Evolutionary conservation across 768 basidiomycete genomes (phyloP).

Genomic region (Leucogyrophana mollusca): DNA sequence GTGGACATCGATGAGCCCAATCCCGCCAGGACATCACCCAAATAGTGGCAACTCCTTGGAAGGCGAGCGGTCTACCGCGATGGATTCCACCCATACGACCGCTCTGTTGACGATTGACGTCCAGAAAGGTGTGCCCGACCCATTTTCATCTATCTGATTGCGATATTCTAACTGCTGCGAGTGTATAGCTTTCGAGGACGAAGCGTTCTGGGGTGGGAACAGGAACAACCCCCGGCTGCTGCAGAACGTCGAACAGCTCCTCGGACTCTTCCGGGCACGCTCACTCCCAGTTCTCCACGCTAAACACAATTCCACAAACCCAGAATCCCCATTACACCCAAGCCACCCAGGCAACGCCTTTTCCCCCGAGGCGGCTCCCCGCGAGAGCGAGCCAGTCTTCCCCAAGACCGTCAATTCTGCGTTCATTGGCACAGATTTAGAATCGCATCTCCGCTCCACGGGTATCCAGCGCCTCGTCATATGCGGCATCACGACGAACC

Average conservation of each 20-base stretch:
- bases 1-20: too few species aligned
- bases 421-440: constrained; percentile 26
- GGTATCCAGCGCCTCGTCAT: constrained; percentile 20
- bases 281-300: constrained; percentile 19
- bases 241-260: constrained; percentile 6
- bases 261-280: constrained; percentile 15
- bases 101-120: constrained; percentile 17
- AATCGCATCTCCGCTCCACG: constrained; percentile 12
- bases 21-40: too few species aligned
- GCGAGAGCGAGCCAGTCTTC: constrained; percentile 16
- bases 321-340: constrained; percentile 11
- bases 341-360: constrained; percentile 11
- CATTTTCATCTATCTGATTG: neutral
- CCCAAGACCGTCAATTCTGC: constrained; percentile 22
- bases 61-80: too few species aligned
- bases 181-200: neutral
- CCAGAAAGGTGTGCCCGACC: constrained; percentile 13
- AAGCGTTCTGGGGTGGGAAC: constrained; percentile 3
- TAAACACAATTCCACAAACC: constrained; percentile 16
- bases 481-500: constrained; percentile 18
- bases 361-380: constrained; percentile 11
- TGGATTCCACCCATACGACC: neutral
- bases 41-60: too few species aligned
- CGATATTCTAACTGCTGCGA: neutral
- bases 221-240: constrained; percentile 8